These are phyloP conservation scores for Diaporthe australafricana DNA, from an alignment of 2,329 filamentous ascomycete species.

Conservation along the genomic window DNA sequence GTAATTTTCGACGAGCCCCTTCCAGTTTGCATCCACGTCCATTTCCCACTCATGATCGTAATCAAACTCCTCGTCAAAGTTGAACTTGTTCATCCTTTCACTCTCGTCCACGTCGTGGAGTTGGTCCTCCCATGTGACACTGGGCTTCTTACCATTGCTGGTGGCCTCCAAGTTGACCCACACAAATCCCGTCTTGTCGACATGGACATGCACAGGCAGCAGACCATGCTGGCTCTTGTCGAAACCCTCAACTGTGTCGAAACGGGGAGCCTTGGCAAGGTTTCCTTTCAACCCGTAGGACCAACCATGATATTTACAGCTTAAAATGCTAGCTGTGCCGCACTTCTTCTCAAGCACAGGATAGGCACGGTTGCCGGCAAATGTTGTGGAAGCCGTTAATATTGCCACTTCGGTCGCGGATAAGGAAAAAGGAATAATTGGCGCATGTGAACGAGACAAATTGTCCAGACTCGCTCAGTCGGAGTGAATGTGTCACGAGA, in stretches of 20 bases:
- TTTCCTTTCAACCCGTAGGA: constrained; percentile 55
- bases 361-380: constrained; percentile 57
- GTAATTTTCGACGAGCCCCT: constrained; percentile 58
- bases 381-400: constrained; percentile 57
- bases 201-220: constrained; percentile 57
- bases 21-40: constrained; percentile 53
- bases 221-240: constrained; percentile 56
- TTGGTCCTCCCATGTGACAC: constrained; percentile 57
- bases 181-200: constrained; percentile 59
- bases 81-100: constrained; percentile 41
- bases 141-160: constrained; percentile 43
- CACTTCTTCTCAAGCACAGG: constrained; percentile 51
- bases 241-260: constrained; percentile 52
- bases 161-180: constrained; percentile 62
- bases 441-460: constrained; percentile 50
- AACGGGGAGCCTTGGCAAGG: constrained; percentile 56
- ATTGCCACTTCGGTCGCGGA: constrained; percentile 47
- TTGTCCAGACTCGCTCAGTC: constrained; percentile 49
- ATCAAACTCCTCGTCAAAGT: constrained; percentile 46
- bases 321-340: constrained; percentile 52
- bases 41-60: constrained; percentile 49
- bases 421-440: constrained; percentile 53
- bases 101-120: constrained; percentile 47
- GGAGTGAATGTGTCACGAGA: constrained; percentile 48
- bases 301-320: constrained; percentile 59